Base-by-base conservation (phyloP, 306 rosid genomes). In the Cicer judaicum region DNA sequence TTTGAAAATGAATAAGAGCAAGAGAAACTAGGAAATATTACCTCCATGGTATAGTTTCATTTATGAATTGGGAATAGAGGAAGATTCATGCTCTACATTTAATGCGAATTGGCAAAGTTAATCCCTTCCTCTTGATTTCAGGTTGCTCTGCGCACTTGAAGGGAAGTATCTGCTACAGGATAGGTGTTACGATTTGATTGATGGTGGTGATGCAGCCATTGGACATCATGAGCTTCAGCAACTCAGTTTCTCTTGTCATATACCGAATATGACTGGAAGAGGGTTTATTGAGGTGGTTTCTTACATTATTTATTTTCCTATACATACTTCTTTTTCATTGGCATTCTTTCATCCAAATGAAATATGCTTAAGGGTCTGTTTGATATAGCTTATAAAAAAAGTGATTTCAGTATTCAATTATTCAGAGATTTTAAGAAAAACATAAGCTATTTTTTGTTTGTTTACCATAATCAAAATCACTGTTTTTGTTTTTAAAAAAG, bases 81-180 rank as follows among this genome's bases (percentile, higher is more conserved):
- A 56, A 47, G 38, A 47, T 65, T 59, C 56, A 56, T 53, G 65
- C 46, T 79, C 50, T 76, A 70, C 38, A 56, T 56, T 77, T 64
- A 67, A 53, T 39, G 10, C 59, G 29, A 9, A 62, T 66, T 29
- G 36, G 36, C 34, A 29, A 54, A 34, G 53, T 76, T 75, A 55
- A 75, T 55, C 47, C 56, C 13, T 49, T 44, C 75, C 72, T 61
- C 54, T 78, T 76, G 80, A 68, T 82, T 76, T 91, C 76, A 93
- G 98, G 97, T 80, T 93, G 79, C 89, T 88, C 11, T 91, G 97
- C 77, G 91, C 97, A 5, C 90, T 89, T 68, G 98, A 91, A 84
- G 98, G 98, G 78, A 81, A 88, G 78, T 91, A 93, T 87, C 81
- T 93, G 61, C 84, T 71, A 53, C 89, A 85, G 65, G 87, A 86